Evolutionary conservation across 2,329 filamentous ascomycete species (phyloP), one percentile per base, ranked within the genome.

Genomic region (Zymoseptoria ardabiliae): DNA sequence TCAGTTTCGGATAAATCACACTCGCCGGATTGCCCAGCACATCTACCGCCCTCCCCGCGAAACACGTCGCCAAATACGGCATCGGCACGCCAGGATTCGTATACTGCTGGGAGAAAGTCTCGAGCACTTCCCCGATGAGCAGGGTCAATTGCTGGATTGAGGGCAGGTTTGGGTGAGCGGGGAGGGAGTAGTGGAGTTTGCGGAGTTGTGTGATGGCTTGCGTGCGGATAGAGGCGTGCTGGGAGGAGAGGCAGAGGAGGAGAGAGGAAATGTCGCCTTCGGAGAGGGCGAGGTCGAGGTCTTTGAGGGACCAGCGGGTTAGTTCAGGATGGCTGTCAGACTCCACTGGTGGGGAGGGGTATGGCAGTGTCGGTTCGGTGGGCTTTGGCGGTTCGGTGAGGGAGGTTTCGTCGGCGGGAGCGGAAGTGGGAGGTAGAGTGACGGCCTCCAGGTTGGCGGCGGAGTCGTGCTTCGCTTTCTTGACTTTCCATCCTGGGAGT

Each of bases 1-100:
- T 96, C 74, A 94, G 78, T 71, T 96, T 96, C 59, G 85, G 84
- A 72, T 96, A 97, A 45, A 97, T 82, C 61, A 84, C 84, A 70
- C 96, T 90, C 17, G 91, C 80, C 0, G 93, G 93, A 62, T 90
- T 86, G 21, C 81, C 82, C 52, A 96, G 76, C 17, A 96, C 84
- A 1, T 82, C 77, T 7, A 96, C 79, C 1, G 86, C 85, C 64
- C 85, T 84, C 53, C 82, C 81, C 7, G 90, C 87, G 67, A 96
- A 94, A 10, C 88, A 83, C n/a, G 86, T 82, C 5, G 90, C 85
- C 11, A 90, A 80, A 61, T 87, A 90, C 0, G 91, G 87, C 3
- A 95, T 77, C 1, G 69, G 49, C 10, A 60, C 41, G 23, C 62
- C 57, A 9, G 55, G 19, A 5, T 87, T 82, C 2, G 76, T 76